Base-by-base conservation (phyloP, 2,329 filamentous ascomycete species). In the Penicillium sp. region DNA sequence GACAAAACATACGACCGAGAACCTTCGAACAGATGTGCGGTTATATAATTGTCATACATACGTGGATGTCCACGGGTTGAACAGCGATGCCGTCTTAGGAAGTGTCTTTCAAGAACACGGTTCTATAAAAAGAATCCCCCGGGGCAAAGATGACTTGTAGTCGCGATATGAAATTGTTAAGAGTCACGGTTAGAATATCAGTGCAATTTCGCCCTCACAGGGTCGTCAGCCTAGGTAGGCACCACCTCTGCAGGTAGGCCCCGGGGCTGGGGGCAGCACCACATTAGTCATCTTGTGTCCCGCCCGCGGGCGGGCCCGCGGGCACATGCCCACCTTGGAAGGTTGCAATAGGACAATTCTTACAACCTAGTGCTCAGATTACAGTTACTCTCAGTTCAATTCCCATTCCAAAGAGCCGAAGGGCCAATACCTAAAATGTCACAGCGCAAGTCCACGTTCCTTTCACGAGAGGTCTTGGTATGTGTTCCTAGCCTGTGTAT, bases 381-480 rank as follows among this genome's bases (percentile, higher is more conserved):
- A 15, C 4, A 32, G 3, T 29, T 45, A 9, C 29, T 10, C 29
- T 21, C 18, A 16, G 2, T 12, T 16, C 8, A 21, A 34, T 46
- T 4, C n/a, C 21, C 16, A 47, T 27, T 27, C 16, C 4, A n/a
- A 38, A 29, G 3, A 18, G n/a, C 5, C 1, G 4, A 38, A 10
- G 32, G 46, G 15, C 6, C 13, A 49, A 10, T 12, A 27, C n/a
- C 31, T 21, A 29, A 13, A n/a, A 55, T 55, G 52, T 5, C 58
- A 45, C 55, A 61, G 46, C 54, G 50, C 15, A 51, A 64, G 56
- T 68, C 66, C 23, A 66, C 61, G 34, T 54, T 69, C 38, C 34
- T 72, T 21, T 69, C 67, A 13, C 64, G 59, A 27, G 69, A 60
- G 35, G 66, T 68, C 29, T 57, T 72, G 65, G 69, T 72, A 71